Evolutionary conservation across 345 rosid species (phyloP).

Genomic region (Tarenaya hassleriana): DNA sequence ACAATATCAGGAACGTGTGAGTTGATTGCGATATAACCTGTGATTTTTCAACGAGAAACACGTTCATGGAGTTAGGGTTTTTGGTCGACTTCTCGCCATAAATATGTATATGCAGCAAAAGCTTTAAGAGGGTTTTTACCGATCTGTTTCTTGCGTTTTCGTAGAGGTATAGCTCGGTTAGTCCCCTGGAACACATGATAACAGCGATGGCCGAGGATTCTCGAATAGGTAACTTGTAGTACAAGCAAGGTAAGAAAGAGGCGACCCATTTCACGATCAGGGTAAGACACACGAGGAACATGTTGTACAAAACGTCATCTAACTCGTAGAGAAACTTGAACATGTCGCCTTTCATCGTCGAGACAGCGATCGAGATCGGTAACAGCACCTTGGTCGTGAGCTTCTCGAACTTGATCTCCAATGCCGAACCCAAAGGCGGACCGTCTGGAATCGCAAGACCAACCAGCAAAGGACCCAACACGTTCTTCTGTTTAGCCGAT

Average conservation of each 20-base stretch:
- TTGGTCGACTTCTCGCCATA: neutral
- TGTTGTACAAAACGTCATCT: conserved; percentile 25
- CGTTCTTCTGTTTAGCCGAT: conserved; percentile 14
- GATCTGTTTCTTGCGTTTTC: conserved; percentile 7
- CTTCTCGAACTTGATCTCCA: conserved; percentile 24
- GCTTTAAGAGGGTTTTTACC: conserved; percentile 5
- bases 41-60: neutral
- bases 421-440: conserved; percentile 31
- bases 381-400: conserved; percentile 20
- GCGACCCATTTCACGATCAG: conserved; percentile 2
- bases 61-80: neutral
- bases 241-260: conserved; percentile 13
- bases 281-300: conserved; percentile 16
- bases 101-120: neutral
- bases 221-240: conserved; percentile 17
- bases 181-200: conserved; percentile 15
- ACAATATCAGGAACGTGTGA: conserved; percentile 9
- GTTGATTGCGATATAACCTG: conserved; percentile 18
- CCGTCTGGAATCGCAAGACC: conserved; percentile 33
- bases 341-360: conserved; percentile 24
- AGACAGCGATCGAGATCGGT: conserved; percentile 22
- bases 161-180: conserved; percentile 11
- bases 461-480: conserved; percentile 25
- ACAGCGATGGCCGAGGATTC: conserved; percentile 12
- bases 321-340: conserved; percentile 11